phyloP scores from a whole-genome alignment of 129 eudicot species.

The Oenanthe sinensis region DNA sequence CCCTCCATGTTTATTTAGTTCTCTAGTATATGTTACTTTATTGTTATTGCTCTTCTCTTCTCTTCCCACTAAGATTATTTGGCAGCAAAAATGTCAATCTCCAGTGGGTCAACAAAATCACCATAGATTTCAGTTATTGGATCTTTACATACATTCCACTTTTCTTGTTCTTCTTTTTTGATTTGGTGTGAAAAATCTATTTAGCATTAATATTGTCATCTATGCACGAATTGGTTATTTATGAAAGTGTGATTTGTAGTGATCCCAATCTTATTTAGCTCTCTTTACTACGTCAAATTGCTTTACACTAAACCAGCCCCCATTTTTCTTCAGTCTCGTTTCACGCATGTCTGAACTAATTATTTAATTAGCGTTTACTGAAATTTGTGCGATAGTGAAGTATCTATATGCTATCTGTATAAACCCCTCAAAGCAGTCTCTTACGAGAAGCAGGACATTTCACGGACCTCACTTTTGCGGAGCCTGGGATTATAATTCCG shows the following conservation, averaged over 20 bases:
- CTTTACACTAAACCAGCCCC: neutral
- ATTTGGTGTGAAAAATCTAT: neutral
- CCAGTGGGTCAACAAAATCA: conserved; percentile 7
- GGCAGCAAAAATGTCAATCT: conserved; percentile 3
- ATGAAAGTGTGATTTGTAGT: neutral
- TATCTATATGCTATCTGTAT: neutral
- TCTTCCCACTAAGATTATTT: neutral
- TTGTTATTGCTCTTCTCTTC: conserved; percentile 9
- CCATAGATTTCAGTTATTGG: neutral
- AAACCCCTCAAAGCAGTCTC: neutral
- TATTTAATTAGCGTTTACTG: neutral
- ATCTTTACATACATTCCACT: neutral
- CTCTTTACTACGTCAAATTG: neutral
- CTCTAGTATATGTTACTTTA: neutral
- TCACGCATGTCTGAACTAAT: neutral
- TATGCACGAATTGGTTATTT: neutral
- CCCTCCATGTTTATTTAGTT: neutral
- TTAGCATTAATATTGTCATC: neutral
- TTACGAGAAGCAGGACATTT: neutral
- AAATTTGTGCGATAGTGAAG: neutral
- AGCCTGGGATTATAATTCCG: too few relatives aligned
- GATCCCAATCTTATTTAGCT: neutral
- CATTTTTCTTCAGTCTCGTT: neutral
- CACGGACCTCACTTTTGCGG: neutral
- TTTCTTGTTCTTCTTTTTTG: neutral